phyloP scores from a whole-genome alignment of 345 rosid species.

The Ceriops decandra region DNA sequence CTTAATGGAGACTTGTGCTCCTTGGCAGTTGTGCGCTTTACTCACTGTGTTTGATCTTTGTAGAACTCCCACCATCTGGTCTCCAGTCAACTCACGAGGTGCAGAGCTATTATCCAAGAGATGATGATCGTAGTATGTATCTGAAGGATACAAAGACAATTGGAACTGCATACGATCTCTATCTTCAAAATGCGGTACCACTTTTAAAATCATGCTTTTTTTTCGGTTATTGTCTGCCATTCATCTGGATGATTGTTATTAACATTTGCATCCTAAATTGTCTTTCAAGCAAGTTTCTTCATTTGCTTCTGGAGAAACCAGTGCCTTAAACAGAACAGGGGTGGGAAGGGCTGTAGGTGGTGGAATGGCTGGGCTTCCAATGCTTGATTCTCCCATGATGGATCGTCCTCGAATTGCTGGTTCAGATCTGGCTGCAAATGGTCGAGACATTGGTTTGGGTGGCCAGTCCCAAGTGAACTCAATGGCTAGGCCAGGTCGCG shows the following conservation, averaged over 20 bases:
- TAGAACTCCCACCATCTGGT: constrained; percentile 45
- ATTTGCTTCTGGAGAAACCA: constrained; percentile 53
- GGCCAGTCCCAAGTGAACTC: constrained; percentile 32
- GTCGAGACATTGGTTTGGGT: constrained; percentile 39
- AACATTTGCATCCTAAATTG: constrained; percentile 22
- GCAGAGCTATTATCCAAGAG: constrained; percentile 48
- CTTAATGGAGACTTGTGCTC: no score
- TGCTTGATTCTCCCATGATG: constrained; percentile 40
- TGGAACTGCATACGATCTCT: constrained; percentile 74
- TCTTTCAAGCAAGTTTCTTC: constrained; percentile 60
- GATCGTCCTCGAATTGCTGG: constrained; percentile 41
- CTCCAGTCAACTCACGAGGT: constrained; percentile 43
- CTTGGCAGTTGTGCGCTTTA: neutral
- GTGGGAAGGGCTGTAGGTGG: constrained; percentile 38
- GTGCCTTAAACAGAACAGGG: constrained; percentile 37
- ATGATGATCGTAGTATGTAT: constrained; percentile 49
- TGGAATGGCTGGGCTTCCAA: constrained; percentile 35
- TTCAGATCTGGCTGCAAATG: constrained; percentile 46
- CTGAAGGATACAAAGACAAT: constrained; percentile 73
- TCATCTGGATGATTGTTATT: constrained; percentile 17
- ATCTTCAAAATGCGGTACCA: constrained; percentile 59
- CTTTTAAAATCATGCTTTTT: constrained; percentile 1
- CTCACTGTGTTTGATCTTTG: neutral
- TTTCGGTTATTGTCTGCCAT: neutral
- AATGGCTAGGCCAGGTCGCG: constrained; percentile 40